Conservation (phyloP, 2,329 filamentous ascomycete species). For the Sordariomycetes sp. region DNA sequence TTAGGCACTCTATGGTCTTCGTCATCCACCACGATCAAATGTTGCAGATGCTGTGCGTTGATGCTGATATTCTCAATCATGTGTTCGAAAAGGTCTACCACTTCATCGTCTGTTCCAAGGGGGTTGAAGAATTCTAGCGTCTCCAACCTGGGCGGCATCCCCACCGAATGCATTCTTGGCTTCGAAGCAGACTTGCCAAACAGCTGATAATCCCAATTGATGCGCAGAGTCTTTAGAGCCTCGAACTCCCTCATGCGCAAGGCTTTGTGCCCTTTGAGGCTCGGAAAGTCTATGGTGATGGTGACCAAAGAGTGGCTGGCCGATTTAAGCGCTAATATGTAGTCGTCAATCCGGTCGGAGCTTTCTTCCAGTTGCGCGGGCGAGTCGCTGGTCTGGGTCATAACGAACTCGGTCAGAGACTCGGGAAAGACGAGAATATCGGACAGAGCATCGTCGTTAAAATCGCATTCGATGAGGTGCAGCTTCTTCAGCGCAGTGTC, state of each 20-base stretch:
- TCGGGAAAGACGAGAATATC: slow-evolving; percentile 31
- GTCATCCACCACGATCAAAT: slow-evolving; percentile 25
- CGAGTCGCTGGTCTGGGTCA: slow-evolving; percentile 31
- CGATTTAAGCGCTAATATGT: slow-evolving; percentile 32
- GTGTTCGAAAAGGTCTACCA: slow-evolving; percentile 32
- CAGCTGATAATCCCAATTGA: slow-evolving; percentile 39
- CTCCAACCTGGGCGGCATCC: slow-evolving; percentile 34
- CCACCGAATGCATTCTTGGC: slow-evolving; percentile 35
- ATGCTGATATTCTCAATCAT: slow-evolving; percentile 27
- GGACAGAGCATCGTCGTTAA: slow-evolving; percentile 31
- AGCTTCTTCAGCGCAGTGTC: slow-evolving; percentile 32
- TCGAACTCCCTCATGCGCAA: slow-evolving; percentile 33
- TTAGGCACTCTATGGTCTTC: slow-evolving; percentile 21
- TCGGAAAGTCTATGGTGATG: slow-evolving; percentile 34
- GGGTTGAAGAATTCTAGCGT: slow-evolving; percentile 35
- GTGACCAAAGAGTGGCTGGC: slow-evolving; percentile 30
- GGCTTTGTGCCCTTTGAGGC: slow-evolving; percentile 26
- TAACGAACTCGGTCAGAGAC: slow-evolving; percentile 34
- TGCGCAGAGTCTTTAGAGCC: slow-evolving; percentile 26
- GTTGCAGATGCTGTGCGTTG: slow-evolving; percentile 24
- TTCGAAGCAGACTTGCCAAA: slow-evolving; percentile 34
- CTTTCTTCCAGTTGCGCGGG: slow-evolving; percentile 34
- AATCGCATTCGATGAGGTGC: slow-evolving; percentile 39
- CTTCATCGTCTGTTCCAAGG: slow-evolving; percentile 35
- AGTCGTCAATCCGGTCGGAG: slow-evolving; percentile 35